Percentiles rank a stretch among this genome's conserved stretches.
These are phyloP conservation scores for Colletotrichum liriopes DNA, from an alignment of 2,329 filamentous ascomycete species.

Conservation along the genomic window DNA sequence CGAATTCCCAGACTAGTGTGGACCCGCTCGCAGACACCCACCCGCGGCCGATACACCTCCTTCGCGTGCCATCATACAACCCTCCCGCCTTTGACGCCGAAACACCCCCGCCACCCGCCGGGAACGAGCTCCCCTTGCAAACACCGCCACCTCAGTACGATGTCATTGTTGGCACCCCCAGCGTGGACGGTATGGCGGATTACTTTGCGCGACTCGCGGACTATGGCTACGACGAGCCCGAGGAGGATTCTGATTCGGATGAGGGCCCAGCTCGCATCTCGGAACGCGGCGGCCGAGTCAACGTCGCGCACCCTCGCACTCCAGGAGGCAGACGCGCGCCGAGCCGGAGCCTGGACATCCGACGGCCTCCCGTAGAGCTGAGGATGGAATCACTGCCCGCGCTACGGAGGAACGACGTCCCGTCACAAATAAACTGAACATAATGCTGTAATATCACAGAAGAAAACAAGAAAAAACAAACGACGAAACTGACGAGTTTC, in stretches of 20 bases:
- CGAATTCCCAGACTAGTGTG: conserved; percentile 31
- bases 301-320: conserved; percentile 70
- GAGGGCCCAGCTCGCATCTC: conserved; percentile 63
- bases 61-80: conserved; percentile 88
- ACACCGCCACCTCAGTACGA: conserved; percentile 92
- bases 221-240: conserved; percentile 68
- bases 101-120: conserved; percentile 76
- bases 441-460: conserved; percentile 27
- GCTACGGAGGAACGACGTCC: neutral
- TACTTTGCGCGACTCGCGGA: conserved; percentile 88
- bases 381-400: conserved; percentile 48
- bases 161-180: conserved; percentile 78
- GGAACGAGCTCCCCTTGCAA: conserved; percentile 60
- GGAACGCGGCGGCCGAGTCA: conserved; percentile 69
- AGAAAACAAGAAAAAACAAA: conserved; percentile 1
- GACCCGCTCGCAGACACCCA: conserved; percentile 46
- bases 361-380: conserved; percentile 57
- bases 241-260: conserved; percentile 64
- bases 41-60: conserved; percentile 84
- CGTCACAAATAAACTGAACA: conserved; percentile 11
- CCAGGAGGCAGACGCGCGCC: conserved; percentile 68
- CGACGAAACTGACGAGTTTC: neutral
- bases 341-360: conserved; percentile 71
- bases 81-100: conserved; percentile 91
- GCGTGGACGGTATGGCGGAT: conserved; percentile 82